Evolutionary conservation across 2,329 filamentous ascomycete genomes (phyloP), one percentile per base, ranked within the genome.

Genomic region (Escovopsis weberi): DNA sequence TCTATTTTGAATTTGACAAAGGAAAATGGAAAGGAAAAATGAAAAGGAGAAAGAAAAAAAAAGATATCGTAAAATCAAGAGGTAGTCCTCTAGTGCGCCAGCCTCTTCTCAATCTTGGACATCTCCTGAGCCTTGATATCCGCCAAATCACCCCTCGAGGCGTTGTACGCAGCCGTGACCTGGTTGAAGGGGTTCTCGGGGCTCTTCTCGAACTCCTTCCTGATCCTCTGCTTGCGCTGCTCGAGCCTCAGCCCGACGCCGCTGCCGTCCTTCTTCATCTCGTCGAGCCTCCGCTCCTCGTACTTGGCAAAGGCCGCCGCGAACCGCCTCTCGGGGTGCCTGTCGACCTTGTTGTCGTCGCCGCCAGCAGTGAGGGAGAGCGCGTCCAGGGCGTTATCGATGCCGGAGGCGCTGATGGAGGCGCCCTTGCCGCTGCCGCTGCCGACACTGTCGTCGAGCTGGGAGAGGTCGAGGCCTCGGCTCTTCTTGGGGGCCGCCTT

Each of bases 161-260:
- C 76, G 62, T 98, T 85, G 64, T 86, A 93, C 3, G 69, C 62
- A 2, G 78, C 84, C 41, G 69, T 76, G 12, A 81, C 79, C 66
- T 94, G 85, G 65, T 94, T 94, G 66, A 94, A 91, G 12, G 91
- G 91, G 61, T 98, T 98, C 54, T 96, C 89, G 2, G 85, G 81
- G 55, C 83, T 84, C 70, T 86, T 93, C 63, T 94, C 83, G 61
- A 96, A 98, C 66, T 96, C 91, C 70, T 94, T 93, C 48, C 75
- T 66, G 51, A 94, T 84, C 56, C 80, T 72, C 49, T 89, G 83
- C 55, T 88, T 80, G 63, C 84, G 82, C 73, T 95, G 88, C 53
- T 93, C 77, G 52, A 84, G 69, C 44, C 88, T 71, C 57, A 96
- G 62, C 1, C 85, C 86, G 44, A 82, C 61, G 18, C 71, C 72